Evolutionary conservation across 1,284 basidiomycete species (phyloP), one percentile per base, ranked within the genome.

Genomic region (Schizophyllum amplum): DNA sequence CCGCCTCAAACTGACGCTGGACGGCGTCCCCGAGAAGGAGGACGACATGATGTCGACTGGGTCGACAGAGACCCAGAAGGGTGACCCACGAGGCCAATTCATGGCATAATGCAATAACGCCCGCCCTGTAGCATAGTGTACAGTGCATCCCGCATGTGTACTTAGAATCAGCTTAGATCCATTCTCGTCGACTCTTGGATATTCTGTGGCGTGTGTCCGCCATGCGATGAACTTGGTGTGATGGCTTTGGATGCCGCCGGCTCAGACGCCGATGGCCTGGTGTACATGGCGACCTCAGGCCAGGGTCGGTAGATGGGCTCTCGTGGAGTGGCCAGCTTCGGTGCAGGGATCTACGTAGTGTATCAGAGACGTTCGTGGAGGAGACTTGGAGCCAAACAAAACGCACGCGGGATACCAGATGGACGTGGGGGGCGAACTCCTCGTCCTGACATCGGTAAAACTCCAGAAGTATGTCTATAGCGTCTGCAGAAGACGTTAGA

Each of bases 371-470:
- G 55, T 55, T 52, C 47, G 50, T n/a, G 57, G 50, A 33, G 11
- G 22, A 54, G 51, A 24, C 55, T 55, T 49, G 20, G 20, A 55
- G 59, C 13, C 26, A n/a, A 25, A 26, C 33, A 9, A 33, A 52
- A 73, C 82, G 60, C 60, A 88, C 86, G 62, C 72, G 68, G 56
- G 72, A 65, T 22, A 89, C 74, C 1, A 72, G 60, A 23, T 72
- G 70, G 48, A 88, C 71, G 68, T 86, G 79, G 20, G 80, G 78
- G 53, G 72, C 66, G 22, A 65, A 70, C 51, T 76, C 69, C 4
- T 71, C 65, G 58, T 86, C 82, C 67, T 88, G 87, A 1, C 78
- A 78, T 24, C 73, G 71, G 67, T 90, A 90, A 66, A 88, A 90
- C 66, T 90, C 87, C 1, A 90, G 71, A 46, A 90, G 71, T 47